These are phyloP conservation scores for Hyaloscypha hepaticicola DNA, from an alignment of 495 filamentous ascomycete species.

Conservation along the genomic window DNA sequence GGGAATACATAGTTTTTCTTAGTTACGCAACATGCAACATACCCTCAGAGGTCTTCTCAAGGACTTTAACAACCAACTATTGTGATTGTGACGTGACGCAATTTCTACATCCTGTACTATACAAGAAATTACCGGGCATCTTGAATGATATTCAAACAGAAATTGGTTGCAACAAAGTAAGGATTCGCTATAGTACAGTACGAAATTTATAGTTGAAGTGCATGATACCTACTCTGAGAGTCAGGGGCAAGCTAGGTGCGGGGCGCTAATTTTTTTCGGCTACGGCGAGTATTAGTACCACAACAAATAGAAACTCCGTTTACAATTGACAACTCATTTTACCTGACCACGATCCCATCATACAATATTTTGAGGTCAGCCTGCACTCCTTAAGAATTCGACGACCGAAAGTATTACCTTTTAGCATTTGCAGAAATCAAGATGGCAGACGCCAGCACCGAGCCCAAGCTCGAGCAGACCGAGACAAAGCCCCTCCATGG, in stretches of 20 bases:
- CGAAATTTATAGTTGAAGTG: no score
- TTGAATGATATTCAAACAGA: no score
- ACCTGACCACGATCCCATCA: slow-evolving; percentile 1
- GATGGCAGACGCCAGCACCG: slow-evolving; percentile 33
- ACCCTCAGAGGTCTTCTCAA: neutral
- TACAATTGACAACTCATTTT: slow-evolving; percentile 11
- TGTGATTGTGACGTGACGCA: neutral
- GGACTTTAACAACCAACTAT: neutral
- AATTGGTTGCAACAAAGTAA: no score
- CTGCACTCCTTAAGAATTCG: slow-evolving; percentile 1
- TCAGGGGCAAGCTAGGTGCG: slow-evolving; percentile 9
- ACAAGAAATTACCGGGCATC: no score
- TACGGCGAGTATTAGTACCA: neutral
- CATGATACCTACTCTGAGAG: neutral
- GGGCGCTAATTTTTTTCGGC: neutral
- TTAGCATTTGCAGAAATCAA: slow-evolving; percentile 14
- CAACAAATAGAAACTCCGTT: slow-evolving; percentile 16
- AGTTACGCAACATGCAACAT: slow-evolving; percentile 23
- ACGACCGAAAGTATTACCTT: slow-evolving; percentile 4
- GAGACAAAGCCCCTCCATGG: slow-evolving; percentile 19
- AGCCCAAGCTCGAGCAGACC: slow-evolving; percentile 28
- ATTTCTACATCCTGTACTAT: neutral
- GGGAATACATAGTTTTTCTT: slow-evolving; percentile 22
- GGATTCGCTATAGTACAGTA: no score
- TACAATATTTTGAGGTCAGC: slow-evolving; percentile 11